Evolutionary conservation across 1,284 basidiomycete genomes (phyloP).

Genomic region (Peniophora sp.): DNA sequence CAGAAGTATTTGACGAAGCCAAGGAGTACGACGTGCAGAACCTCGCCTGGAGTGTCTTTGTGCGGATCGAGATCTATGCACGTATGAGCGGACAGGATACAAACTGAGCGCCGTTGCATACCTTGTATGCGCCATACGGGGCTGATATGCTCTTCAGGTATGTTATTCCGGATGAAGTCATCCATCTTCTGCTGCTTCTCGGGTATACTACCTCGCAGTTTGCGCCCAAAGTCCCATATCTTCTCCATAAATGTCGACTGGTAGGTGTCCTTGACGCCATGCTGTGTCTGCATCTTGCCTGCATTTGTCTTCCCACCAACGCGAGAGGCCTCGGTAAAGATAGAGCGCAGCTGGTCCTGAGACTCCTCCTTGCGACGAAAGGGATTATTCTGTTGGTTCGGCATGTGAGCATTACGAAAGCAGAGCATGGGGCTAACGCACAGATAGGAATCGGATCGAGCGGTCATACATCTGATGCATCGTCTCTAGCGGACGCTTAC

Average conservation of each 20-base stretch:
- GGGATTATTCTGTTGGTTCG: no score
- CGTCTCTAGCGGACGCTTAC: no score
- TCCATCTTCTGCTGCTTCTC: conserved; percentile 1
- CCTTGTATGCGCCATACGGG: conserved; percentile 8
- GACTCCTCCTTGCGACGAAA: not conserved
- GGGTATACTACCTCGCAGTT: not conserved
- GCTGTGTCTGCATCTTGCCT: not conserved
- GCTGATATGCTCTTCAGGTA: conserved; percentile 6
- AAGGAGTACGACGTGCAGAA: conserved; percentile 26
- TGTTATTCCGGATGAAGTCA: not conserved
- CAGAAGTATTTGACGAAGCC: conserved; percentile 31
- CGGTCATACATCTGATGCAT: no score
- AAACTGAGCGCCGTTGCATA: no score
- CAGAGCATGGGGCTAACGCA: no score
- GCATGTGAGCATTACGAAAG: no score
- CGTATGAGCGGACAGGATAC: not conserved
- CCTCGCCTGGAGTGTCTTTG: conserved; percentile 26
- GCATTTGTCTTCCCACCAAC: not conserved
- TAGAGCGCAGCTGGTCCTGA: not conserved
- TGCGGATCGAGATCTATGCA: conserved; percentile 22
- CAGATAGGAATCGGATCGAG: no score
- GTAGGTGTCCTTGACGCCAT: conserved; percentile 1
- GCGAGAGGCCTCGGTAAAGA: not conserved
- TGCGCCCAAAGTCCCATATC: conserved; percentile 1
- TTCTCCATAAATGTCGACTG: not conserved